These are phyloP conservation scores for Aspergillus hancockii DNA, from an alignment of 495 filamentous ascomycete species.

Conservation along the genomic window DNA sequence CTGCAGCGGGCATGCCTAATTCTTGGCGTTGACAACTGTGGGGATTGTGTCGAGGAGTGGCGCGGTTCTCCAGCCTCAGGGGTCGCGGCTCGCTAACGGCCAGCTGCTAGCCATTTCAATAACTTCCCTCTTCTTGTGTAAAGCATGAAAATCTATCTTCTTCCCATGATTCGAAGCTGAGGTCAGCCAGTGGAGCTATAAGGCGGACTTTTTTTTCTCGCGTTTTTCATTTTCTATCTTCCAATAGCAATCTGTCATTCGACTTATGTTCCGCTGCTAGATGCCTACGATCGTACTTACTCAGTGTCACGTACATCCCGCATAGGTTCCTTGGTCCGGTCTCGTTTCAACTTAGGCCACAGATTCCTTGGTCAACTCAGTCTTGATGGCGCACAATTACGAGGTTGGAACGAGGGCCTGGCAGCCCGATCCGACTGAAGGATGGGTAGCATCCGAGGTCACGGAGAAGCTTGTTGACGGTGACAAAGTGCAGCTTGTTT, in stretches of 20 bases:
- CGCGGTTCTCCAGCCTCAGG: slow-evolving; percentile 45
- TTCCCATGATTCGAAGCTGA: slow-evolving; percentile 6
- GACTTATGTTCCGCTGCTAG: slow-evolving; percentile 10
- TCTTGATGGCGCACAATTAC: slow-evolving; percentile 87
- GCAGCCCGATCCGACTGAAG: slow-evolving; percentile 93
- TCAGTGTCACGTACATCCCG: slow-evolving; percentile 7
- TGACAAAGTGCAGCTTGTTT: slow-evolving; percentile 81
- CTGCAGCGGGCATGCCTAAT: background rate
- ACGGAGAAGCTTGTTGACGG: slow-evolving; percentile 82
- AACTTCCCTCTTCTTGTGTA: slow-evolving; percentile 23
- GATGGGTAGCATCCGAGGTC: slow-evolving; percentile 96
- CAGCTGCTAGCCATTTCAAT: slow-evolving; percentile 34
- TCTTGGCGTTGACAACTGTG: slow-evolving; percentile 28
- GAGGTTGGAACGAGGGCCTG: slow-evolving; percentile 97
- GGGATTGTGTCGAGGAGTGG: slow-evolving; percentile 33
- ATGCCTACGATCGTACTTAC: slow-evolving; percentile 13
- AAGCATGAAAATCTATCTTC: slow-evolving; percentile 19
- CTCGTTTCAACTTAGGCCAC: slow-evolving; percentile 9
- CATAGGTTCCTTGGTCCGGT: slow-evolving; percentile 17
- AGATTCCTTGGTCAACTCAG: background rate
- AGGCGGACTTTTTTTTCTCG: slow-evolving; percentile 5
- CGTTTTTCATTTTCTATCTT: slow-evolving; percentile 8
- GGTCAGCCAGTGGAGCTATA: slow-evolving; percentile 4
- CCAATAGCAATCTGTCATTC: background rate
- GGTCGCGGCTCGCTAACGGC: slow-evolving; percentile 43